Evolutionary conservation across 2,329 filamentous ascomycete species (phyloP), one percentile per base, ranked within the genome.

Genomic region (Exophiala alcalophila): DNA sequence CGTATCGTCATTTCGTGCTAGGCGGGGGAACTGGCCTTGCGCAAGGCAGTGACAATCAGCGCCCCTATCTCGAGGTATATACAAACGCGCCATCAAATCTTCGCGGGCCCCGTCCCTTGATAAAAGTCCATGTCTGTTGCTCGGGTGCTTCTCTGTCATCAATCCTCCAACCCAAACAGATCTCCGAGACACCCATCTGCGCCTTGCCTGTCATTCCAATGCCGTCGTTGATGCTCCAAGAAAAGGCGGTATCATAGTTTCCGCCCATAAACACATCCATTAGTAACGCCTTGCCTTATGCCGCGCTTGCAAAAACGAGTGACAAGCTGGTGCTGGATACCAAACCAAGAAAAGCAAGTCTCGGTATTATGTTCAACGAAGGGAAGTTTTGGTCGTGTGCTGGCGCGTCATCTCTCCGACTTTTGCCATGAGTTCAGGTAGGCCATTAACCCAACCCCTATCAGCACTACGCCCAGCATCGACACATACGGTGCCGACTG

Each of bases 371-470:
- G 27, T 50, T 37, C 44, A 46, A 46, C 31, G 40, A 51, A 51
- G 35, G 24, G 32, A 41, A 44, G 45, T 24, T 37, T 14, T 23
- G 10, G 15, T n/a, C 5, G 23, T 11, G 19, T 7, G 19, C 21
- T 15, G 7, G 25, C 18, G 12, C 16, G 29, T 62, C 61, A 73
- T 60, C 66, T 67, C 47, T 75, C 73, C 40, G 68, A 62, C 57
- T 72, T 73, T 58, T 88, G 84, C 85, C 85, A 91, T 37, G 84
- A 83, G 59, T 92, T 92, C 55, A 92, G 74, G 65, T 89, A 90
- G 28, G 84, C 85, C 86, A 92, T 92, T 52, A 92, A 64, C 10
- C 86, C 84, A 69, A 92, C 83, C 21, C 86, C 86, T 48, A 92
- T 69, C 42, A 92, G 65, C 18, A 92, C 86, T 21, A 92, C 86